Base-by-base conservation (phyloP, 768 basidiomycete genomes). In the Mycena metata region DNA sequence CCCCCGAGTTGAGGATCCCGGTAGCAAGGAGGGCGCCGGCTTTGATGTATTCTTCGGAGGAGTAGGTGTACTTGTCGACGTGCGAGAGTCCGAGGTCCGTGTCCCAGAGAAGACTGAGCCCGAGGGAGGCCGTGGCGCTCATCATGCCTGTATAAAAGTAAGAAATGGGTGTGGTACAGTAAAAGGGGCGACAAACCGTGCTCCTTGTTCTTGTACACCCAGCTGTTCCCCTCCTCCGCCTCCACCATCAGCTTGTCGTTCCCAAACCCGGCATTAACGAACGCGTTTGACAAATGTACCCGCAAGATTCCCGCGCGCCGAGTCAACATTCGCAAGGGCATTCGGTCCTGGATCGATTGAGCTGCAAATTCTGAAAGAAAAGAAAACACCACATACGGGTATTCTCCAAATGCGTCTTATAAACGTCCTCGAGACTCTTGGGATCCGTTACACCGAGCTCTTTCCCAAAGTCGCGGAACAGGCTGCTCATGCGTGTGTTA, bases 201-300 rank as follows among this genome's bases (percentile, higher is more conserved):
- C 60, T 98, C 97, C 82, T 99, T 99, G 85, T 99, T 99, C 87
- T 99, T 99, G 86, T 99, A 99, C 65, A 99, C 95, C 96, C 96
- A 99, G 74, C 95, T 96, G 79, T 90, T 94, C 16, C 98, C 97
- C 75, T 98, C 96, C 66, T 96, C 94, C 1, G 96, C 97, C 76
- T 91, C 92, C 8, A 96, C 96, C 95, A 99, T 97, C 60, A 99
- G 87, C 78, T 98, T 98, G 79, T 99, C 98, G 77, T 99, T 99
- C 26, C 96, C 96, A 76, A 96, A 99, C 0, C 97, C 98, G 49
- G 96, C 97, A 75, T 99, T 99, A 59, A 98, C 97, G 69, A 99
- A 99, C 1, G 96, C 98, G 75, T 99, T 99, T 99, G 69, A 99
- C 98, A 71, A 99, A 99, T 1, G 97, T 98, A 4, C 96, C 94